phyloP scores from a whole-genome alignment of 306 rosid genomes.

The Castanospermum australe region DNA sequence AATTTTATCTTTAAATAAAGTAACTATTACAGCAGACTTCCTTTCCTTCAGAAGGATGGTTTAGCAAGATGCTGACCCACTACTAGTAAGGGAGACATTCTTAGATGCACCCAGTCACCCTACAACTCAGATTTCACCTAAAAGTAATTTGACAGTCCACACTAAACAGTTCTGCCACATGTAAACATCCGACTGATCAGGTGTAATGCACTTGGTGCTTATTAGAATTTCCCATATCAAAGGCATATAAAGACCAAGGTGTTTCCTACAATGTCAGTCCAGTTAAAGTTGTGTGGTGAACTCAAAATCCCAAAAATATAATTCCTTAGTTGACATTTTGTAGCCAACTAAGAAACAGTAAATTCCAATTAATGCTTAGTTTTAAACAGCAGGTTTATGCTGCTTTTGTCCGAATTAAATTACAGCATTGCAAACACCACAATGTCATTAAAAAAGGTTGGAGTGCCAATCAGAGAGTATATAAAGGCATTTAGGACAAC shows the following conservation, averaged over 20 bases:
- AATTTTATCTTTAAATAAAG: background rate
- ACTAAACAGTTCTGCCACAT: background rate
- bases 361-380: background rate
- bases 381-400: background rate
- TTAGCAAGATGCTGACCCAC: background rate
- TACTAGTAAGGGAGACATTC: background rate
- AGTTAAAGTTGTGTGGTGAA: background rate
- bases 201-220: background rate
- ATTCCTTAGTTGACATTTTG: background rate
- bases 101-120: background rate
- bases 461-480: background rate
- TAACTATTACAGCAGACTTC: constrained; percentile 9
- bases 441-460: background rate
- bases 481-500: background rate
- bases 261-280: background rate
- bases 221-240: background rate
- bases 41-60: background rate
- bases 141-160: background rate
- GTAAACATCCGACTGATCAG: background rate
- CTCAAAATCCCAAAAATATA: background rate
- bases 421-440: constrained; percentile 1
- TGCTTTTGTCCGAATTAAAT: background rate
- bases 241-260: background rate
- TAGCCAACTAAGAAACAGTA: background rate
- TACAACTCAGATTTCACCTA: background rate